Conservation (phyloP, 2,329 filamentous ascomycete genomes). For the Paracoccidioides brasiliensis region DNA sequence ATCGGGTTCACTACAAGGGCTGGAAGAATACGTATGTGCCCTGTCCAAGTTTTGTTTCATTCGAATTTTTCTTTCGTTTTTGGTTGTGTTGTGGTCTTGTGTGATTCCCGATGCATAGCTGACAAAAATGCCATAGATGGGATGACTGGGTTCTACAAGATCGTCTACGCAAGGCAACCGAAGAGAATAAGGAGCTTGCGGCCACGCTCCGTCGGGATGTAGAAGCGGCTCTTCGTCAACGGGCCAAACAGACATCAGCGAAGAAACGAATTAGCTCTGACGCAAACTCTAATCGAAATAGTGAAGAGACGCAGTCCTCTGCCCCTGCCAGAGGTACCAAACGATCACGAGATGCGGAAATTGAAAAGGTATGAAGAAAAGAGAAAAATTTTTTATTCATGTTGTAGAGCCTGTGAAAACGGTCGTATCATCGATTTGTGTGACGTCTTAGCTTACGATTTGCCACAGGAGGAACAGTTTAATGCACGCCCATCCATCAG, state of each 20-base stretch:
- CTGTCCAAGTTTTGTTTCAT: slow-evolving; percentile 9
- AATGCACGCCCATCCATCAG: slow-evolving; percentile 73
- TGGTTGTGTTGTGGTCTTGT: neutral
- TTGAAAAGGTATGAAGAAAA: slow-evolving; percentile 30
- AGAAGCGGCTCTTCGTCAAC: slow-evolving; percentile 23
- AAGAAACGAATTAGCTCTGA: slow-evolving; percentile 33
- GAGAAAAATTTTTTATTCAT: neutral
- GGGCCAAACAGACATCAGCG: slow-evolving; percentile 21
- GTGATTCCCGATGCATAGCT: neutral
- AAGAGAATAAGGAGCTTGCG: slow-evolving; percentile 88
- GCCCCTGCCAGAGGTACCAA: slow-evolving; percentile 33
- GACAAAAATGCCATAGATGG: slow-evolving; percentile 46
- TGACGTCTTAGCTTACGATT: slow-evolving; percentile 1
- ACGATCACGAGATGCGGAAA: slow-evolving; percentile 33
- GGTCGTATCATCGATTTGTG: neutral
- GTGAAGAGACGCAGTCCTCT: slow-evolving; percentile 34
- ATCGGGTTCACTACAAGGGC: slow-evolving; percentile 95
- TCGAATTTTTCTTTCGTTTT: neutral
- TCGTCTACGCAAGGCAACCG: slow-evolving; percentile 82
- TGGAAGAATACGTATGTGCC: slow-evolving; percentile 79
- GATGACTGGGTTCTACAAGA: slow-evolving; percentile 97
- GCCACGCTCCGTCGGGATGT: slow-evolving; percentile 33
- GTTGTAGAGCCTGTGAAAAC: neutral
- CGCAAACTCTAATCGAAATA: slow-evolving; percentile 30
- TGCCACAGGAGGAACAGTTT: slow-evolving; percentile 70